Conservation (phyloP, 1,284 basidiomycete genomes). For the Malassezia nana region DNA sequence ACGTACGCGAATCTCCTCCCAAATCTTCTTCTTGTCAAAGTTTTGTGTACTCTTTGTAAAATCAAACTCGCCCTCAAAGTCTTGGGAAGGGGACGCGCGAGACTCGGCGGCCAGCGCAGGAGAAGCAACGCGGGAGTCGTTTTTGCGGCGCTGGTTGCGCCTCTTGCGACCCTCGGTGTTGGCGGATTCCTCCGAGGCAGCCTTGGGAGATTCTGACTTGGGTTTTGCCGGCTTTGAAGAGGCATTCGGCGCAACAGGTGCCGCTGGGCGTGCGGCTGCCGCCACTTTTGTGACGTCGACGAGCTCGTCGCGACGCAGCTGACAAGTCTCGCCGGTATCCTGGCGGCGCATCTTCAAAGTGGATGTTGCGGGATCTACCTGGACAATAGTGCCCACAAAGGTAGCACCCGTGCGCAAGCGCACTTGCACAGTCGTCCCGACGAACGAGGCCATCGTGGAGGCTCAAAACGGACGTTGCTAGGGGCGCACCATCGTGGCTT, state of each 20-base stretch:
- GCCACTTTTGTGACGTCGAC: constrained; percentile 13
- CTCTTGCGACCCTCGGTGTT: neutral
- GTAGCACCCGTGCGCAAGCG: constrained; percentile 6
- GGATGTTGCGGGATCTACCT: constrained; percentile 5
- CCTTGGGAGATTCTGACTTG: neutral
- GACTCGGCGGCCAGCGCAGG: neutral
- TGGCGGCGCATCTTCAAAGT: constrained; percentile 2
- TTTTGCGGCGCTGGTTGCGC: constrained; percentile 2
- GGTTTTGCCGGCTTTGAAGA: neutral
- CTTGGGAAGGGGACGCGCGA: neutral
- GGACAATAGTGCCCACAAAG: constrained; percentile 2
- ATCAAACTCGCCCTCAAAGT: constrained; percentile 12
- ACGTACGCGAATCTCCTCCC: constrained; percentile 20
- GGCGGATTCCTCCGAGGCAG: neutral
- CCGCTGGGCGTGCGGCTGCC: neutral
- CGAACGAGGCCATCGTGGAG: constrained; percentile 11
- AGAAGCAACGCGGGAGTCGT: neutral
- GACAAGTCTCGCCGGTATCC: neutral
- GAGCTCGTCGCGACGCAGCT: constrained; percentile 14
- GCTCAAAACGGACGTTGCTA: neutral
- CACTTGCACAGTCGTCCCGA: constrained; percentile 10
- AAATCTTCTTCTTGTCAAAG: constrained; percentile 20
- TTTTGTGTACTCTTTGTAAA: constrained; percentile 16
- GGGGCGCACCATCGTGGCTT: neutral
- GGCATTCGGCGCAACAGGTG: neutral